A percentile compares a stretch with the other conserved stretches of the same genome.
These are phyloP conservation scores for Kwoniella dejecticola DNA, from an alignment of 768 basidiomycete species.

Conservation along the genomic window DNA sequence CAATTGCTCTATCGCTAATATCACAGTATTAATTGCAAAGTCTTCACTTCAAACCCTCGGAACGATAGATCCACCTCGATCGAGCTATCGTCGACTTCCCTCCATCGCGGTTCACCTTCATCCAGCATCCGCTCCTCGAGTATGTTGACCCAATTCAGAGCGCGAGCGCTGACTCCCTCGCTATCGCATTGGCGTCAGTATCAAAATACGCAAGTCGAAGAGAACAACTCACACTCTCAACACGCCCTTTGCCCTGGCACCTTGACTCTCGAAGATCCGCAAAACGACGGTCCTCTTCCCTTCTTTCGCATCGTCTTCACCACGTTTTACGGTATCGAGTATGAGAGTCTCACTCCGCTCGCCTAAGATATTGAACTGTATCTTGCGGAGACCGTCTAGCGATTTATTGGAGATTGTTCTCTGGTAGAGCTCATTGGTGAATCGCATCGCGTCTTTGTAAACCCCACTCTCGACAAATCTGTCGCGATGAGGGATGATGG, in stretches of 20 bases:
- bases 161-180: conserved; percentile 35
- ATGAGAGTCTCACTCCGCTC: background rate
- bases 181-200: conserved; percentile 49
- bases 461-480: conserved; percentile 26
- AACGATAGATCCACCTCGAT: conserved; percentile 60
- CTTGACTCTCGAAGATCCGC: conserved; percentile 84
- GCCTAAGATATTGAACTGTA: background rate
- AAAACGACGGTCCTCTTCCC: conserved; percentile 66
- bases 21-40: conserved; percentile 8
- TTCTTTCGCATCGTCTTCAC: conserved; percentile 6
- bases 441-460: conserved; percentile 18
- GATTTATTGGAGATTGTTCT: background rate
- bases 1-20: too few species aligned
- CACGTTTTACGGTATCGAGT: conserved; percentile 19
- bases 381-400: background rate
- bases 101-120: conserved; percentile 16
- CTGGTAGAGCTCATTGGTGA: conserved; percentile 14
- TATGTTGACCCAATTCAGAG: conserved; percentile 71
- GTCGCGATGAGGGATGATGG: conserved; percentile 66
- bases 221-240: conserved; percentile 60
- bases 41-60: conserved; percentile 76
- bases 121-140: conserved; percentile 67
- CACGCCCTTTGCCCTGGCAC: conserved; percentile 73
- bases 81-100: background rate
- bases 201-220: background rate